Evolutionary conservation across 2,329 filamentous ascomycete genomes (phyloP), one percentile per base, ranked within the genome.

Genomic region (Plectosphaerella sp.): DNA sequence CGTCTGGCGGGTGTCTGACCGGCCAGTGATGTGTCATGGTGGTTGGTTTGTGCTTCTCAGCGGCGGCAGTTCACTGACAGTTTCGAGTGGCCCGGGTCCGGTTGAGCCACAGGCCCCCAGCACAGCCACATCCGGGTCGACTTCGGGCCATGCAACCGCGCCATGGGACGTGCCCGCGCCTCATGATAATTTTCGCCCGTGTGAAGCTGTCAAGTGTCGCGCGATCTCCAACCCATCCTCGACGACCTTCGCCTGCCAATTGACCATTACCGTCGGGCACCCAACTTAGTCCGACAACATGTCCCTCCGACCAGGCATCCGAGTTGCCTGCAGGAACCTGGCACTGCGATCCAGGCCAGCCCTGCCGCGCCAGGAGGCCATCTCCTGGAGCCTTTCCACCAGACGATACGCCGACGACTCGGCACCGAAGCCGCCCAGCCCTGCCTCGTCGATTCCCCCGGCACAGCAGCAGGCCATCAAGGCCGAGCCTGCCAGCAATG

Each of bases 241-340:
- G 41, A 18, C 41, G 45, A 20, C 16, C 18, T 43, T n/a, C 6
- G 18, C 16, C 41, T n/a, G 41, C 16, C 16, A 43, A 43, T 43
- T 43, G n/a, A 43, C 41, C 16, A 43, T 20, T n/a, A 43, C 15
- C 18, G 10, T 12, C n/a, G 41, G 41, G n/a, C n/a, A 16, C 5
- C 9, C 18, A 16, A n/a, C 41, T 18, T 20, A 20, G 16, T 43
- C 18, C 41, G 41, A 43, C 41, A 43, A 54, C 52, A 85, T 86
- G 82, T 74, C 80, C 59, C 75, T 81, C 52, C 73, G 79, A 67
- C 67, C 81, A 59, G 77, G 75, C 56, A 58, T 83, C 41, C 73
- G 76, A 58, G 63, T 67, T 59, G 69, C 67, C 49, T 69, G 71
- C 62, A 68, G 73, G 54, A 65, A 70, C 43, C 65, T 78, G 47